Evolutionary conservation across 352 stramenopile species (phyloP).

Genomic region (Chrysophaeum taylorii): DNA sequence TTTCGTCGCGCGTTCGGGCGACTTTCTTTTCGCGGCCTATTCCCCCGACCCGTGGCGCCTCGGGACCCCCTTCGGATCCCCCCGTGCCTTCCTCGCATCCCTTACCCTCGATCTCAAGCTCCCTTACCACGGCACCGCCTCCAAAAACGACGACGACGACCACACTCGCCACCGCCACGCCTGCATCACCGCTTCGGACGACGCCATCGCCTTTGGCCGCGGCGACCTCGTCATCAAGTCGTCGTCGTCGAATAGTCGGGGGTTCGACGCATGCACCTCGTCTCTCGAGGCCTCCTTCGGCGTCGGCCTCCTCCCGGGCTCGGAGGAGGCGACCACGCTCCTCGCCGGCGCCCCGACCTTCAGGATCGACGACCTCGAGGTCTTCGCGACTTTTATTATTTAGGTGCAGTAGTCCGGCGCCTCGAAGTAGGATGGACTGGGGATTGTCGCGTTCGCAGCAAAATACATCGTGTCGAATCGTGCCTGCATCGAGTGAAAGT

Average conservation of each 20-base stretch:
- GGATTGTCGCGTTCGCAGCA: neutral
- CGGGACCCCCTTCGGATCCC: slow-evolving; percentile 11
- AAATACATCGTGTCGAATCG: slow-evolving; percentile 15
- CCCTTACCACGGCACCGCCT: slow-evolving; percentile 22
- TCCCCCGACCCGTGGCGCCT: neutral
- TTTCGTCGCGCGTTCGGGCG: slow-evolving; percentile 24
- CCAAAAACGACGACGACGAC: neutral
- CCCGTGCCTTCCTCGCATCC: slow-evolving; percentile 28
- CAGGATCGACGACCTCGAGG: slow-evolving; percentile 27
- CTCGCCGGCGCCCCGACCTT: slow-evolving; percentile 21
- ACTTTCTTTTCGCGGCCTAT: slow-evolving; percentile 33
- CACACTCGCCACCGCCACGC: neutral
- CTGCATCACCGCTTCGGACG: slow-evolving; percentile 12
- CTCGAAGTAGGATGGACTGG: neutral
- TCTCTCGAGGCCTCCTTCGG: slow-evolving; percentile 25
- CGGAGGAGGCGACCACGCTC: slow-evolving; percentile 8
- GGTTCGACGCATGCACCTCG: too few relatives aligned
- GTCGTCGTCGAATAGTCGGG: slow-evolving; percentile 9
- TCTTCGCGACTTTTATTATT: too few relatives aligned
- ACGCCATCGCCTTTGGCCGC: slow-evolving; percentile 23
- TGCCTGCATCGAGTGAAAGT: slow-evolving; percentile 24
- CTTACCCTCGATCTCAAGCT: slow-evolving; percentile 29
- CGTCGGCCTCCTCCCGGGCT: slow-evolving; percentile 16
- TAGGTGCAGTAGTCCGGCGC: neutral
- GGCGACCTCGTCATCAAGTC: slow-evolving; percentile 22